Evolutionary conservation across 768 basidiomycete species (phyloP).

Genomic region (Phanerochaete carnosa): DNA sequence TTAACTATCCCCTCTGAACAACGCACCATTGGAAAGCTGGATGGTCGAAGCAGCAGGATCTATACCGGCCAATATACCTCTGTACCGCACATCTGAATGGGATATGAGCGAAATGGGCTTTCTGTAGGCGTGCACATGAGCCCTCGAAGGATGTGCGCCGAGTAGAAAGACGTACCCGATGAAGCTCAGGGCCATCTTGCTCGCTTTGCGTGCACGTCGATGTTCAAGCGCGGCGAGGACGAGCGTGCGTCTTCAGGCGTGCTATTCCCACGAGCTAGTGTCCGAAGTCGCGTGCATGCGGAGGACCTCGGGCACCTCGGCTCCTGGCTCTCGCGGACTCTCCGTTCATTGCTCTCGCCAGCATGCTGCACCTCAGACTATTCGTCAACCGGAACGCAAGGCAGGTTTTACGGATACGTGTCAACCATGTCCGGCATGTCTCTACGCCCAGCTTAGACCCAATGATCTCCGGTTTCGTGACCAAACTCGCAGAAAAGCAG

Average conservation of each 20-base stretch:
- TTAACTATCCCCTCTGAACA: neutral
- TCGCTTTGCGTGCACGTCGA: slow-evolving; percentile 8
- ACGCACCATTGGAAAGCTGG: slow-evolving; percentile 79
- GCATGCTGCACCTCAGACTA: neutral
- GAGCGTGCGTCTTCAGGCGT: slow-evolving; percentile 13
- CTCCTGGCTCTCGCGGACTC: neutral
- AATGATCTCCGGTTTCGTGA: slow-evolving; percentile 21
- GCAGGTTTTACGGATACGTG: neutral
- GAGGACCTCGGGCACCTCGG: neutral
- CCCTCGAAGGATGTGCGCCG: neutral
- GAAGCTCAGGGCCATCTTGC: slow-evolving; percentile 69
- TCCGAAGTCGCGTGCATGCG: neutral
- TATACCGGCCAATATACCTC: slow-evolving; percentile 83
- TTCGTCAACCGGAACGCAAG: neutral
- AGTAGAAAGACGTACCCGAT: slow-evolving; percentile 51
- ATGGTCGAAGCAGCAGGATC: slow-evolving; percentile 85
- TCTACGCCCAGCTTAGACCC: slow-evolving; percentile 19
- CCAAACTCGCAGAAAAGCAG: slow-evolving; percentile 22
- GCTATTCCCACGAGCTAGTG: slow-evolving; percentile 11
- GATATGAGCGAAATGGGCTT: slow-evolving; percentile 90
- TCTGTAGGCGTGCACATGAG: slow-evolving; percentile 24
- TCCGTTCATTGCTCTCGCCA: neutral
- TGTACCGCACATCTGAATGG: slow-evolving; percentile 87
- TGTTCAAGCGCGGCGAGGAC: slow-evolving; percentile 11
- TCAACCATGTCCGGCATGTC: slow-evolving; percentile 1